phyloP scores from a whole-genome alignment of 139 green algal genomes.

The Picochlorum sp. region DNA sequence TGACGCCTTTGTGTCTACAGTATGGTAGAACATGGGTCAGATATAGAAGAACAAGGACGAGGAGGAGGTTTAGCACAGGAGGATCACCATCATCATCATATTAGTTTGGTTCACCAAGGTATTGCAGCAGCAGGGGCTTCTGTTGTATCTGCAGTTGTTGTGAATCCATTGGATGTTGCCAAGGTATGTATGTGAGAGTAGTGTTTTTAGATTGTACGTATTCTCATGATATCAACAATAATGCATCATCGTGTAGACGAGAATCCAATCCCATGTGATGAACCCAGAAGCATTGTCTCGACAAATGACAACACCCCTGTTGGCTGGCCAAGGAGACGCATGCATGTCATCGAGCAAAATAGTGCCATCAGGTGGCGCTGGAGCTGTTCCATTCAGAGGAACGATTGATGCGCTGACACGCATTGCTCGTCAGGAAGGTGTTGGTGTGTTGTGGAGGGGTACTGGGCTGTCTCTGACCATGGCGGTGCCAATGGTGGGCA shows the following conservation, averaged over 20 bases:
- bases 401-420: conserved; percentile 36
- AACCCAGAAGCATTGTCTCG: background rate
- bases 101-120: conserved; percentile 15
- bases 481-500: conserved; percentile 76
- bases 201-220: too few relatives aligned
- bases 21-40: too few relatives aligned
- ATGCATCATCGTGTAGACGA: background rate
- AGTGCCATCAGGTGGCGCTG: conserved; percentile 7
- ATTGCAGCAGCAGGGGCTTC: conserved; percentile 56
- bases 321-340: conserved; percentile 36
- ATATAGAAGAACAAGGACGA: too few relatives aligned
- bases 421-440: conserved; percentile 52
- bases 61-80: too few relatives aligned
- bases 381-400: conserved; percentile 8
- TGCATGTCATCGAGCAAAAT: conserved; percentile 13
- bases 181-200: conserved; percentile 44
- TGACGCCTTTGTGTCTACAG: too few relatives aligned
- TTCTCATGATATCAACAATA: too few relatives aligned
- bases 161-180: conserved; percentile 77
- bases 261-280: too few relatives aligned
- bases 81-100: background rate
- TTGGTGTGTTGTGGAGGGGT: conserved; percentile 60
- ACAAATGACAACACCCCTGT: background rate
- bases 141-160: conserved; percentile 51
- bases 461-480: conserved; percentile 64